Evolutionary conservation across 805 yeast genomes (phyloP), one percentile per base, ranked within the genome.

Genomic region (Saturnispora dispora): DNA sequence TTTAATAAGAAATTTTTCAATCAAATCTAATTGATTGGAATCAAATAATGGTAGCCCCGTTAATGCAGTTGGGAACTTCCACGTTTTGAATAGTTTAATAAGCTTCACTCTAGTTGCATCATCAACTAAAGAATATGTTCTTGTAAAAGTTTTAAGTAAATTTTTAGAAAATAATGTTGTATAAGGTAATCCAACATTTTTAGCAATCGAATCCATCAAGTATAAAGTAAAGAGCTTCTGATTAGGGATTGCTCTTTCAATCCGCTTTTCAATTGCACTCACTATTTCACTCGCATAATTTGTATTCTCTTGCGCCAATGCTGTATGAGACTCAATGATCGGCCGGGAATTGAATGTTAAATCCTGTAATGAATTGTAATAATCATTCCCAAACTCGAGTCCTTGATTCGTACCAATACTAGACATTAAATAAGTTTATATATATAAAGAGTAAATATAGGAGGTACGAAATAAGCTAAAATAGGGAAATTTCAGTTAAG

Each of bases 321-420:
- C 75, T 8, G 98, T 93, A 60, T 90, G 74, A 43, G 81, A 85
- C 39, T 86, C 83, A 54, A 93, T 93, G 50, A 90, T 86, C 10
- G 97, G 97, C 53, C 88, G 75, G 7, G 96, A 88, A 66, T 89
- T 90, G 69, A 85, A 84, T 4, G 96, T 88, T 54, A 93, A 73
- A 52, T 87, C 93, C 33, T 76, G 76, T 41, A 91, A 71, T 32
- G 89, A 81, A 56, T 77, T 77, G 41, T 77, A 76, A 66, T 84
- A 91, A 66, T 90, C 96, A 54, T 77, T 70, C 45, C 78, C 72
- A 55, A 62, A 66, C 61, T 57, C 61, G 20, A 54, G 52, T 17
- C 57, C 59, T 3, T 58, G 37, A 37, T 48, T 43, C 23, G 30
- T 35, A 44, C 41, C 41, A 37, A 37, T 37, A 37, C 22, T 37